phyloP scores from a whole-genome alignment of 2,329 filamentous ascomycete genomes.

The Aphanocladium album region DNA sequence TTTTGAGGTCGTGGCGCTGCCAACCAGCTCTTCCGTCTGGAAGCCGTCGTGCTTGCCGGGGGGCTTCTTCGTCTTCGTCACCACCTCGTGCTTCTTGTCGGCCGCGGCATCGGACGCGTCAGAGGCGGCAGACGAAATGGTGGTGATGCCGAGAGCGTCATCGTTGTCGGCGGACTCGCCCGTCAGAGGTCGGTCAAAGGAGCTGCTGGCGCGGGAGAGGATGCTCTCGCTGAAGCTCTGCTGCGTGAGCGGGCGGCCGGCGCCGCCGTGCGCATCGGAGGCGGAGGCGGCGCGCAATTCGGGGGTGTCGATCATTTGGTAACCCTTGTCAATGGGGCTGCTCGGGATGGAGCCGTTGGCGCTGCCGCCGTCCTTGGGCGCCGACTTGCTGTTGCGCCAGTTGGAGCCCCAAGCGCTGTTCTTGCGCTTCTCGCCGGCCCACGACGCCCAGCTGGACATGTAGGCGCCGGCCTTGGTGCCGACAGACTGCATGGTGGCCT shows the following conservation, averaged over 20 bases:
- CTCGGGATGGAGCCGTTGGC: slow-evolving; percentile 29
- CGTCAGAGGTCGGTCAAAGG: slow-evolving; percentile 17
- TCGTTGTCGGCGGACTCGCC: slow-evolving; percentile 12
- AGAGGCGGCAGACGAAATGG: slow-evolving; percentile 6
- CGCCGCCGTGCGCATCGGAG: slow-evolving; percentile 20
- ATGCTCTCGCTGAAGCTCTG: slow-evolving; percentile 42
- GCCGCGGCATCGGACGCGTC: neutral
- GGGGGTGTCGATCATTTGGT: slow-evolving; percentile 31
- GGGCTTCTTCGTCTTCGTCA: slow-evolving; percentile 15
- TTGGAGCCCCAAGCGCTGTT: slow-evolving; percentile 39
- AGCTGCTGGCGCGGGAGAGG: slow-evolving; percentile 34
- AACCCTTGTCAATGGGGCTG: slow-evolving; percentile 33
- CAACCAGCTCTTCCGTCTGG: slow-evolving; percentile 9
- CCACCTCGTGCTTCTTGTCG: neutral
- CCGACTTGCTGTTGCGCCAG: slow-evolving; percentile 32
- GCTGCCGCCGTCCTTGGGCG: slow-evolving; percentile 29
- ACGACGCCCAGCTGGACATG: slow-evolving; percentile 63
- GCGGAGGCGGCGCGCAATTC: slow-evolving; percentile 25
- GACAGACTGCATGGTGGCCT: slow-evolving; percentile 43
- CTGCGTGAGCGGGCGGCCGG: slow-evolving; percentile 31
- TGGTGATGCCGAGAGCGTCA: slow-evolving; percentile 6
- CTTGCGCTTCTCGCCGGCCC: slow-evolving; percentile 73
- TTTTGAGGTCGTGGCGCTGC: neutral
- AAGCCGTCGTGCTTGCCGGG: slow-evolving; percentile 12
- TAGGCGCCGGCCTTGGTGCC: slow-evolving; percentile 57